These are phyloP conservation scores for Leccinum pellstonianum DNA, from an alignment of 768 basidiomycete species.

Conservation along the genomic window DNA sequence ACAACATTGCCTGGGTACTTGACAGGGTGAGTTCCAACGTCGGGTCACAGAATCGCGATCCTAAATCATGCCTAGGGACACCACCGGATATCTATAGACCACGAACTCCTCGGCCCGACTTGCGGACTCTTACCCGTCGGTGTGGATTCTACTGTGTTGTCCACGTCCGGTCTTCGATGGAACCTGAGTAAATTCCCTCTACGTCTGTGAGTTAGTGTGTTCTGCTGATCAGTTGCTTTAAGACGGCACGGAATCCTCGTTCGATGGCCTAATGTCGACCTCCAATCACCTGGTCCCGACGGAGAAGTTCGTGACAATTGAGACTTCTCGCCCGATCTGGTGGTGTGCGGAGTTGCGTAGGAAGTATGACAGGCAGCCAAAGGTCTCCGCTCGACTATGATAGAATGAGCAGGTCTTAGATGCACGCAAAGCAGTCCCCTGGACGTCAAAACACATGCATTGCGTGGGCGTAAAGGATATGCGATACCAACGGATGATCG, in stretches of 20 bases:
- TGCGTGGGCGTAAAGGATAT: neutral
- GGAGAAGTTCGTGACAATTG: constrained; percentile 63
- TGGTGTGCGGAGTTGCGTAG: constrained; percentile 79
- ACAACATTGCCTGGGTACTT: constrained; percentile 89
- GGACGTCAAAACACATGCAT: neutral
- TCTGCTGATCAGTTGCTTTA: constrained; percentile 12
- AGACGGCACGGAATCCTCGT: constrained; percentile 69
- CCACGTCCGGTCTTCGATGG: constrained; percentile 86
- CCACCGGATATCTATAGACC: constrained; percentile 77
- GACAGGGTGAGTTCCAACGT: constrained; percentile 51
- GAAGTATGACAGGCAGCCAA: neutral
- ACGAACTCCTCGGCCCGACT: constrained; percentile 72
- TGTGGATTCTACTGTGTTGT: constrained; percentile 68
- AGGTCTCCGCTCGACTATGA: neutral
- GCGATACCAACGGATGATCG: neutral
- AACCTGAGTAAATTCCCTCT: constrained; percentile 62
- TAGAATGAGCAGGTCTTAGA: neutral
- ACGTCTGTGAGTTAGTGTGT: neutral
- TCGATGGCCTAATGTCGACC: constrained; percentile 85
- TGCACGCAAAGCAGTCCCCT: neutral
- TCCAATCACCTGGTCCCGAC: constrained; percentile 86
- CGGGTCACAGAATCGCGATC: neutral
- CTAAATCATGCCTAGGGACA: constrained; percentile 57
- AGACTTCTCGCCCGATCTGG: constrained; percentile 81
- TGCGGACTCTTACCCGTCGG: constrained; percentile 97